phyloP scores from a whole-genome alignment of 2,329 filamentous ascomycete genomes.

The Hansfordia pulvinata region DNA sequence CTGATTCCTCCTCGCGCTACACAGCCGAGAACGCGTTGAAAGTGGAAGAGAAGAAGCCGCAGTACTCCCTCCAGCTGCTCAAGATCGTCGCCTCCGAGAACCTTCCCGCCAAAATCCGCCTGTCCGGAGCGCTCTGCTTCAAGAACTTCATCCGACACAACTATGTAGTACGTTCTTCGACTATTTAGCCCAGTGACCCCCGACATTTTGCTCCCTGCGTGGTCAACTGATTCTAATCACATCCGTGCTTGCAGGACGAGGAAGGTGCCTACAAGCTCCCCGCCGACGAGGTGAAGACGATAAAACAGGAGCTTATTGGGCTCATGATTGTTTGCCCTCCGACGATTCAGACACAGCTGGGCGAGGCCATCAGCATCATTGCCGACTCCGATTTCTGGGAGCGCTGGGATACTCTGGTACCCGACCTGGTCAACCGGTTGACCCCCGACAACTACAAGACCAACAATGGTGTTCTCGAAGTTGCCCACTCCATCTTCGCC shows the following conservation, averaged over 20 bases:
- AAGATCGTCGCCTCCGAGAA: constrained; percentile 73
- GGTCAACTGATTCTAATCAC: constrained; percentile 4
- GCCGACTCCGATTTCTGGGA: constrained; percentile 97
- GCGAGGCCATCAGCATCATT: constrained; percentile 93
- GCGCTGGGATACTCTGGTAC: constrained; percentile 89
- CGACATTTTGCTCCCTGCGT: not conserved
- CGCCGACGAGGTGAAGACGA: constrained; percentile 67
- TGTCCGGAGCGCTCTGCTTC: constrained; percentile 86
- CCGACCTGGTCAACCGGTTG: constrained; percentile 81
- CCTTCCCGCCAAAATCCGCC: constrained; percentile 63
- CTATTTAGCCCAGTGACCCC: too few species aligned
- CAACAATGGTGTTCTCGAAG: constrained; percentile 90
- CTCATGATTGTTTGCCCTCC: constrained; percentile 89
- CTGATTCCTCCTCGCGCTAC: not conserved
- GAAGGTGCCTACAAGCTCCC: constrained; percentile 88
- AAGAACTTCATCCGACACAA: constrained; percentile 96
- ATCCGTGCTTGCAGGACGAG: constrained; percentile 48
- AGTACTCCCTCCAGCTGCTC: constrained; percentile 78
- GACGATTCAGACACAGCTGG: constrained; percentile 82
- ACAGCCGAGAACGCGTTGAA: constrained; percentile 73
- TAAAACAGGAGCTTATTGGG: constrained; percentile 91
- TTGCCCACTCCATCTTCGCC: constrained; percentile 96
- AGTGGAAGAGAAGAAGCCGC: constrained; percentile 66
- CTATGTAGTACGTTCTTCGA: constrained; percentile 54
- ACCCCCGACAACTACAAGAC: constrained; percentile 68